Conservation (phyloP, 2,329 filamentous ascomycete species). For the Stagonosporopsis rhizophila region DNA sequence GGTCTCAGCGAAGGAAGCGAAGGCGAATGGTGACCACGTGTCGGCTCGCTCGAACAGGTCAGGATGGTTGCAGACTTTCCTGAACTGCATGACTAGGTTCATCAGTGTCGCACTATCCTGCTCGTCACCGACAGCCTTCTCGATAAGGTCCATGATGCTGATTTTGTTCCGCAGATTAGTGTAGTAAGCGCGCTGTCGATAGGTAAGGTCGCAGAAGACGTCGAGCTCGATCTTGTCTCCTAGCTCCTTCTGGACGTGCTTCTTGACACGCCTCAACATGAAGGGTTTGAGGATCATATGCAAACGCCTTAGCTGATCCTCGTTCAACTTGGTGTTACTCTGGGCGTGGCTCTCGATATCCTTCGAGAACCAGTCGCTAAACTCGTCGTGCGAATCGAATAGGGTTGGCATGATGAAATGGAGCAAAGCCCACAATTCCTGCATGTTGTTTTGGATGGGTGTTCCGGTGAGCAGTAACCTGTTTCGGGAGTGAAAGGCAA, state of each 20-base stretch:
- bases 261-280: conserved; percentile 99
- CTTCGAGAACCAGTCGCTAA: conserved; percentile 93
- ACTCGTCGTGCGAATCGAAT: conserved; percentile 92
- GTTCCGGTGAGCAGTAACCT: conserved; percentile 92
- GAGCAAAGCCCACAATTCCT: conserved; percentile 94
- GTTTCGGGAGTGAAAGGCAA: conserved; percentile 95
- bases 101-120: conserved; percentile 95
- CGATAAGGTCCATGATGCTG: conserved; percentile 97
- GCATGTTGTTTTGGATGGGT: conserved; percentile 99
- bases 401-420: conserved; percentile 99
- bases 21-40: conserved; percentile 83
- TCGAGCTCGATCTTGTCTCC: conserved; percentile 98
- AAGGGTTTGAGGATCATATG: conserved; percentile 99
- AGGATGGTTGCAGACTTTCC: conserved; percentile 98
- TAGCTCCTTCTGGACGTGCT: conserved; percentile 98
- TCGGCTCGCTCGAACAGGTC: conserved; percentile 96
- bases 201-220: conserved; percentile 95
- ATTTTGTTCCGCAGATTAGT: conserved; percentile 93
- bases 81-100: conserved; percentile 99
- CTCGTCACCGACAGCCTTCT: conserved; percentile 94
- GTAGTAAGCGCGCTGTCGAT: conserved; percentile 94
- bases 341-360: conserved; percentile 98
- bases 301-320: conserved; percentile 93
- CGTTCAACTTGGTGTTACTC: conserved; percentile 99
- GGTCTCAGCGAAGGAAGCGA: conserved; percentile 90